Evolutionary conservation across 1,284 basidiomycete species (phyloP).

Genomic region (Ceratobasidium sp.): DNA sequence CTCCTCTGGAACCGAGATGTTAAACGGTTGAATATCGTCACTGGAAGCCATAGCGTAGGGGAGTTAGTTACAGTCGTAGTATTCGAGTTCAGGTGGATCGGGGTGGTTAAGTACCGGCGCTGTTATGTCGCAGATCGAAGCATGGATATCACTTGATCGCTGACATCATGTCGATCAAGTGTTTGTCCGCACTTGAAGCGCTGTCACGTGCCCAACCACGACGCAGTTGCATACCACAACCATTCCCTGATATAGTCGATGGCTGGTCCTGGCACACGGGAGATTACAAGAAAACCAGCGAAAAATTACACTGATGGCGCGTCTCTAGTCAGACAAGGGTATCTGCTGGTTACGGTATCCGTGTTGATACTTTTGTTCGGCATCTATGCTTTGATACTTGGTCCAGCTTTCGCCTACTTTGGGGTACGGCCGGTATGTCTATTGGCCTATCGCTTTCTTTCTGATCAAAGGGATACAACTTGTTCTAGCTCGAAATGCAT

Average conservation of each 20-base stretch:
- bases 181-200: too few species aligned
- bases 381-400: constrained; percentile 73
- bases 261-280: too few species aligned
- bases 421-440: constrained; percentile 60
- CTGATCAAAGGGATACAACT: constrained; percentile 15
- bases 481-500: constrained; percentile 63
- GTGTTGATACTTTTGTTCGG: constrained; percentile 68
- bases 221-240: too few species aligned
- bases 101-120: too few species aligned
- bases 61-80: too few species aligned
- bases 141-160: too few species aligned
- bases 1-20: constrained; percentile 42
- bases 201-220: too few species aligned
- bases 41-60: constrained; percentile 2
- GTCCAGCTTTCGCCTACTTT: constrained; percentile 67
- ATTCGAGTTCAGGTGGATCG: not conserved
- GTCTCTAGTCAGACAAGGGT: constrained; percentile 57
- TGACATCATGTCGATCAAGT: too few species aligned
- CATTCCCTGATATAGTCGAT: too few species aligned
- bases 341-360: constrained; percentile 64
- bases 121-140: too few species aligned
- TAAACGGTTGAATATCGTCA: constrained; percentile 43
- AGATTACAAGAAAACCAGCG: not conserved
- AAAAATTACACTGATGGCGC: not conserved
- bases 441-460: not conserved